Percentiles rank a stretch among this genome's conserved stretches.
These are phyloP conservation scores for Penicillium sp. DNA, from an alignment of 2,329 filamentous ascomycete species.

Conservation along the genomic window DNA sequence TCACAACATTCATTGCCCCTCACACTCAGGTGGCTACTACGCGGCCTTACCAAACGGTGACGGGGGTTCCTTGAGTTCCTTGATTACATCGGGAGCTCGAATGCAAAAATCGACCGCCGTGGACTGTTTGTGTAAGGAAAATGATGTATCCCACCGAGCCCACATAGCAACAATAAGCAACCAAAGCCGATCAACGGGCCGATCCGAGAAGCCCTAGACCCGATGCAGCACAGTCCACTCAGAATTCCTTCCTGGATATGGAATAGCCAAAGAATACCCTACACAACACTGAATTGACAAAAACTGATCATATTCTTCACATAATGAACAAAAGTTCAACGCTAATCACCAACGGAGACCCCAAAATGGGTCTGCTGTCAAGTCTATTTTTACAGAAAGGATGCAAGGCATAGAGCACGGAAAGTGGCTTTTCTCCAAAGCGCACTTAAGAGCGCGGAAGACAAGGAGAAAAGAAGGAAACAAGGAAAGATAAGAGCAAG, in stretches of 20 bases:
- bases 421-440: slow-evolving; percentile 12
- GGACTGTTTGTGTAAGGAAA: neutral
- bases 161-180: slow-evolving; percentile 2
- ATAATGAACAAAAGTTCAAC: slow-evolving; percentile 35
- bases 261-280: neutral
- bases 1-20: neutral
- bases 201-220: slow-evolving; percentile 10
- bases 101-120: neutral
- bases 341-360: slow-evolving; percentile 39
- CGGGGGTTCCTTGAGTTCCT: neutral
- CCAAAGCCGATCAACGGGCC: slow-evolving; percentile 8
- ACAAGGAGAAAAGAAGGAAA: slow-evolving; percentile 10
- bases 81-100: neutral
- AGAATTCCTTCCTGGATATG: neutral
- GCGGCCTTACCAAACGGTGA: neutral
- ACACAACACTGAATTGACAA: slow-evolving; percentile 6
- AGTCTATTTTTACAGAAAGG: slow-evolving; percentile 42
- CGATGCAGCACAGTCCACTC: slow-evolving; percentile 5
- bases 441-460: slow-evolving; percentile 10
- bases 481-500: slow-evolving; percentile 14
- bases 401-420: slow-evolving; percentile 25
- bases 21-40: neutral
- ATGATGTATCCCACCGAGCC: neutral
- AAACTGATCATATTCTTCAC: slow-evolving; percentile 36
- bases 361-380: slow-evolving; percentile 27